Base-by-base conservation (phyloP, 805 yeast genomes). In the Wickerhamomyces xylosicus region DNA sequence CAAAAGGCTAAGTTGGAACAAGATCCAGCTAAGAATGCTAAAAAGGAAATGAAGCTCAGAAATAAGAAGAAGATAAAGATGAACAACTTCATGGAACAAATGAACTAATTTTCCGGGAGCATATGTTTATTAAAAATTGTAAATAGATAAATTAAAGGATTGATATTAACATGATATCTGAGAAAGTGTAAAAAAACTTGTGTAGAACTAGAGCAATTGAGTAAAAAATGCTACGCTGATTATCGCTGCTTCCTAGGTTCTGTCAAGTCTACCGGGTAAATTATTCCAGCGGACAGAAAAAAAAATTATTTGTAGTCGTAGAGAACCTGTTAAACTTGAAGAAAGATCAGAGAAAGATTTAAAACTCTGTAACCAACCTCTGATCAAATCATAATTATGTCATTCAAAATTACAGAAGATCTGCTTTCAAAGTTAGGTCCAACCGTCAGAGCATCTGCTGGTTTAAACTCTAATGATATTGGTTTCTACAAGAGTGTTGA, bases 401-500 rank as follows among this genome's bases (percentile, higher is more conserved):
- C 29, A 4, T 25, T 25, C 29, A 11, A 25, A 11, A 13, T 25
- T 15, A 22, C 36, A 16, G 31, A 40, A 20, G 20, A 37, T 2
- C 38, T 44, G 0, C 53, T 75, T 16, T 72, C 77, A 10, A 57
- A 67, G 41, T 62, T 78, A n/a, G 67, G 74, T 36, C 64, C 70
- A 10, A 63, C 79, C 3, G 74, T 84, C 31, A 65, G 94, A 43
- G 71, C 81, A 3, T 69, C 95, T 0, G 65, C 80, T 3, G 77
- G 83, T 2, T 58, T 89, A 33, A 82, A 84, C 2, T 74, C 85
- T 0, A 83, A 83, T 40, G 97, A 90, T 62, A 69, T 87, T n/a
- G 74, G 71, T 22, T 92, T 89, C 52, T 75, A 77, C 57, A 64
- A 69, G 35, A 75, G 84, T 35, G 53, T 85, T 11, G 90, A 85